These are phyloP conservation scores for Zychaea mexicana DNA, from an alignment of 371 early-diverging fungal genomes.

Conservation along the genomic window DNA sequence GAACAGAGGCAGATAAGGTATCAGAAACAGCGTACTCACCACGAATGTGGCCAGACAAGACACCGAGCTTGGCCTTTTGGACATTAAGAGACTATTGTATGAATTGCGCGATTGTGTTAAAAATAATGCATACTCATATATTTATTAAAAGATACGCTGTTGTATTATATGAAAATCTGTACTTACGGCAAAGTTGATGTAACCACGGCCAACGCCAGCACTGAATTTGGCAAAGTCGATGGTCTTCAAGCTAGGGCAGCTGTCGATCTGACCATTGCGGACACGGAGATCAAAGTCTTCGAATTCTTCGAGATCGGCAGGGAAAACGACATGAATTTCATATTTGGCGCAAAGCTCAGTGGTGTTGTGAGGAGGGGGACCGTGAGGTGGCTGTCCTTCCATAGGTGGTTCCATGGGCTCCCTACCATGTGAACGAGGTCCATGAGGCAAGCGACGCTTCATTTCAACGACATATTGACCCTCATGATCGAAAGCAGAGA, in stretches of 20 bases:
- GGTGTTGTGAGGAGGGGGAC: background rate
- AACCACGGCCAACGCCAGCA: conserved; percentile 25
- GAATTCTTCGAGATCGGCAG: conserved; percentile 12
- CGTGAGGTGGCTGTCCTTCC: background rate
- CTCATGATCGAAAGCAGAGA: conserved; percentile 23
- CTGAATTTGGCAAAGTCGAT: conserved; percentile 17
- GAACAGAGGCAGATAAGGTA: conserved; percentile 4
- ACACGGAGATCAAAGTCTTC: conserved; percentile 15
- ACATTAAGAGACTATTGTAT: conserved; percentile 18
- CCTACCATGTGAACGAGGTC: background rate
- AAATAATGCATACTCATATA: background rate
- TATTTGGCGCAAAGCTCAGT: conserved; percentile 13
- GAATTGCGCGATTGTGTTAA: too few species aligned
- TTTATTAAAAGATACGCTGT: too few species aligned
- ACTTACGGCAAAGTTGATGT: conserved; percentile 17
- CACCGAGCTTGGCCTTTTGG: conserved; percentile 14
- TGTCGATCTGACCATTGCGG: conserved; percentile 9
- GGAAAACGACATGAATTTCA: conserved; percentile 15
- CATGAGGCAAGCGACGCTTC: conserved; percentile 6
- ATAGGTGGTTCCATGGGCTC: background rate
- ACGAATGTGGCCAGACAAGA: conserved; percentile 11
- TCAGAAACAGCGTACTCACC: conserved; percentile 11
- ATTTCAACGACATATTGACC: conserved; percentile 22
- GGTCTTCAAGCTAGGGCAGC: conserved; percentile 3
- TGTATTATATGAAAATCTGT: too few species aligned